Evolutionary conservation across 805 yeast species (phyloP).

Genomic region (Saccharomyces kudriavzevii): DNA sequence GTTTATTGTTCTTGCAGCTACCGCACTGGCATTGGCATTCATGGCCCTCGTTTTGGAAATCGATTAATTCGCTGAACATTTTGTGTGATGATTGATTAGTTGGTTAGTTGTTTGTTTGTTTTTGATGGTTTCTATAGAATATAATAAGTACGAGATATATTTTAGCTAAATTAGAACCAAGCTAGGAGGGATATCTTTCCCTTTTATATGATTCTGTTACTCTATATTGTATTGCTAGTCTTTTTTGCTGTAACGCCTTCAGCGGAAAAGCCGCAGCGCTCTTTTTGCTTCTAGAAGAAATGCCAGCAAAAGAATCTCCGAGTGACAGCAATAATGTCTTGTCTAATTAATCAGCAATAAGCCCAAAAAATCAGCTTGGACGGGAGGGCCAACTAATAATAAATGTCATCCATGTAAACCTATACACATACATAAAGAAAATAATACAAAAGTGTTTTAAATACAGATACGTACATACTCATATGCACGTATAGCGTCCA

Average conservation of each 20-base stretch:
- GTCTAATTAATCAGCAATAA: background rate
- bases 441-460: background rate
- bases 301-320: background rate
- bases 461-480: background rate
- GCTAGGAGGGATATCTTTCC: background rate
- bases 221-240: background rate
- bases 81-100: background rate
- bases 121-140: background rate
- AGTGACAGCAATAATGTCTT: background rate
- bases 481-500: background rate
- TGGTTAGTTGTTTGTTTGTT: background rate
- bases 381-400: background rate
- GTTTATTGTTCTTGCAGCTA: background rate
- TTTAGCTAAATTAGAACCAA: background rate
- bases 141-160: background rate
- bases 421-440: background rate
- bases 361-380: background rate
- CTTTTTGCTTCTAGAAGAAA: background rate
- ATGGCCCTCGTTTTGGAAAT: background rate
- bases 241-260: background rate
- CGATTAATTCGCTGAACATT: background rate
- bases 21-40: background rate
- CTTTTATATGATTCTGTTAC: background rate
- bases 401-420: background rate
- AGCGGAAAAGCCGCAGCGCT: background rate